These are phyloP conservation scores for Phytopythium litorale DNA, from an alignment of 352 stramenopile genomes.

Conservation along the genomic window DNA sequence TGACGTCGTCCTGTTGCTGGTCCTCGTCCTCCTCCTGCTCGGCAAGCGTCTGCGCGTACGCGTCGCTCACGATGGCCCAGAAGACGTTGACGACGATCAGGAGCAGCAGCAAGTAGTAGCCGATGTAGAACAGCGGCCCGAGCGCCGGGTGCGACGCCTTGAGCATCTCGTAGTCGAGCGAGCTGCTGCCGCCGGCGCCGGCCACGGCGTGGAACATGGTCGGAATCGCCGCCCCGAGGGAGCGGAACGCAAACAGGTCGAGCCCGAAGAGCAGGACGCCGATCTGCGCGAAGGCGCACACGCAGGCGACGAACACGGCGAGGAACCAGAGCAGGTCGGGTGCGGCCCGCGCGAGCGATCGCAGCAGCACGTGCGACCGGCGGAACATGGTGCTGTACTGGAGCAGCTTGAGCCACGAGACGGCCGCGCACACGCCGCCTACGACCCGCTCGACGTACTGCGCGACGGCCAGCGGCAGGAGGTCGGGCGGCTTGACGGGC, in stretches of 20 bases:
- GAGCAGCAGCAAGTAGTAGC: slow-evolving; percentile 67
- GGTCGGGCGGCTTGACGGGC: slow-evolving; percentile 29
- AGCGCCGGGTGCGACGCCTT: slow-evolving; percentile 36
- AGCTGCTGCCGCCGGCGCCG: slow-evolving; percentile 15
- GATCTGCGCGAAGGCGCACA: slow-evolving; percentile 64
- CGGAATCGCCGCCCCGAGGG: slow-evolving; percentile 41
- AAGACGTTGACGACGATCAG: slow-evolving; percentile 76
- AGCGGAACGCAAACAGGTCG: slow-evolving; percentile 48
- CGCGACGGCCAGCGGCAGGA: slow-evolving; percentile 35
- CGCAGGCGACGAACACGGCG: slow-evolving; percentile 52
- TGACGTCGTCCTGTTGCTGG: slow-evolving; percentile 9
- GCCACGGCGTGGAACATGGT: slow-evolving; percentile 61
- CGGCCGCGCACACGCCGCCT: slow-evolving; percentile 36
- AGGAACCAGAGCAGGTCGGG: slow-evolving; percentile 55
- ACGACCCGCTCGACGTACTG: slow-evolving; percentile 38
- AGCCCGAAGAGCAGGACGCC: slow-evolving; percentile 60
- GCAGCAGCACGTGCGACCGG: slow-evolving; percentile 54
- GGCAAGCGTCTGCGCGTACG: slow-evolving; percentile 63
- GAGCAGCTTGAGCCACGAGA: slow-evolving; percentile 63
- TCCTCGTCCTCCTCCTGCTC: slow-evolving; percentile 62
- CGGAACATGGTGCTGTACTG: slow-evolving; percentile 70
- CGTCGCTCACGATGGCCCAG: slow-evolving; percentile 70
- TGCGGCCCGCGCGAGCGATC: slow-evolving; percentile 43
- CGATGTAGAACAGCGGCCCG: slow-evolving; percentile 64
- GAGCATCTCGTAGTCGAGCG: slow-evolving; percentile 46